Conservation (phyloP, 495 filamentous ascomycete species). For the Aspergillus bridgeri region DNA sequence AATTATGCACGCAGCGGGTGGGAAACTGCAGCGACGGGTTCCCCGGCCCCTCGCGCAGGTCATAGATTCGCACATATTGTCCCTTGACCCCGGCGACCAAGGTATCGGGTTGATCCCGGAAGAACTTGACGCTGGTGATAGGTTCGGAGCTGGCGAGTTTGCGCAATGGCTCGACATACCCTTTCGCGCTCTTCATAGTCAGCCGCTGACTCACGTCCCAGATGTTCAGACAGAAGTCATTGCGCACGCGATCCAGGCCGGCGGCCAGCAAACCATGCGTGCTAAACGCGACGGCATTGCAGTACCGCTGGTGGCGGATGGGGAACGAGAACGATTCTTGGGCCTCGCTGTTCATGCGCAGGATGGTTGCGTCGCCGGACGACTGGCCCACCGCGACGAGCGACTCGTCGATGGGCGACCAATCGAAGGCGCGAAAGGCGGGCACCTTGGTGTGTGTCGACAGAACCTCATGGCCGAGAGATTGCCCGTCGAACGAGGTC, state of each 20-base stretch:
- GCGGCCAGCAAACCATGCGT: slow-evolving; percentile 74
- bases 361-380: slow-evolving; percentile 77
- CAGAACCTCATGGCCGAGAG: slow-evolving; percentile 63
- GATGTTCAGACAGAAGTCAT: slow-evolving; percentile 88
- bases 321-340: slow-evolving; percentile 67
- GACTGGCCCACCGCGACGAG: slow-evolving; percentile 82
- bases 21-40: slow-evolving; percentile 61
- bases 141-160: slow-evolving; percentile 79
- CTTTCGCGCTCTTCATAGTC: slow-evolving; percentile 38
- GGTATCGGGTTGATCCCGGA: slow-evolving; percentile 76
- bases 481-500: slow-evolving; percentile 53
- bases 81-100: slow-evolving; percentile 80
- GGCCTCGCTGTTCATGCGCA: slow-evolving; percentile 66
- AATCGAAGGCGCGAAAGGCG: slow-evolving; percentile 89
- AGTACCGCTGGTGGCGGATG: slow-evolving; percentile 80
- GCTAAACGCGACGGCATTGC: slow-evolving; percentile 90
- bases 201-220: slow-evolving; percentile 81
- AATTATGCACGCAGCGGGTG: slow-evolving; percentile 83
- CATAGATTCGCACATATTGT: slow-evolving; percentile 84
- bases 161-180: slow-evolving; percentile 58
- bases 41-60: slow-evolving; percentile 64
- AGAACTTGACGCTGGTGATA: slow-evolving; percentile 89
- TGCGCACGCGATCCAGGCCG: slow-evolving; percentile 85
- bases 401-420: slow-evolving; percentile 76
- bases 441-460: slow-evolving; percentile 77